Conservation (phyloP, 2,329 filamentous ascomycete genomes). For the Pseudopyrenochaeta lycopersici region DNA sequence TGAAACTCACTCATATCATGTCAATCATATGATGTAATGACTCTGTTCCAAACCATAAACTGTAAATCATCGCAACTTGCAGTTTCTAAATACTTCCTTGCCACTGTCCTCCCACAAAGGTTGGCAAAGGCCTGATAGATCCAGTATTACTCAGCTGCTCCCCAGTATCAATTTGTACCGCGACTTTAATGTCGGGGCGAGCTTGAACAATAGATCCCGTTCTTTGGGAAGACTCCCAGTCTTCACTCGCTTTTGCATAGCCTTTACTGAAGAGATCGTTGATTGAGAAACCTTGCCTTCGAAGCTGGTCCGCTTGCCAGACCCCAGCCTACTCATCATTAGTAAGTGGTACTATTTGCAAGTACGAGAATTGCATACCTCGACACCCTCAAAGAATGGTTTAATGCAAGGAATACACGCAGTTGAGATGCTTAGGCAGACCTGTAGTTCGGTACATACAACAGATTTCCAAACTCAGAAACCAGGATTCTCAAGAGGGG, state of each 20-base stretch:
- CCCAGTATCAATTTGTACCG: neutral
- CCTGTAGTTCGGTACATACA: constrained; percentile 25
- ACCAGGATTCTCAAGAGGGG: constrained; percentile 24
- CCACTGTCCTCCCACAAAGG: neutral
- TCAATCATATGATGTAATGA: too few species aligned
- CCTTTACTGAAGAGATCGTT: neutral
- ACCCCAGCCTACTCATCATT: neutral
- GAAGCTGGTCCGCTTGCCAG: neutral
- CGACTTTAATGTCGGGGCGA: neutral
- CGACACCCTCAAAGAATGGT: constrained; percentile 21
- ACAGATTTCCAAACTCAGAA: constrained; percentile 32
- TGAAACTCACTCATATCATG: too few species aligned
- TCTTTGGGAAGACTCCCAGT: neutral
- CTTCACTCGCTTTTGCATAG: neutral
- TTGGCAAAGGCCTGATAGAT: neutral
- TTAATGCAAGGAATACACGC: constrained; percentile 34
- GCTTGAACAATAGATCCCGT: neutral
- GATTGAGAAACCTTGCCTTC: neutral
- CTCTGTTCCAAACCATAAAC: too few species aligned
- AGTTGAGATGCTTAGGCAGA: constrained; percentile 28
- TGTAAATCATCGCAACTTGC: too few species aligned
- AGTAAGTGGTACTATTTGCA: neutral
- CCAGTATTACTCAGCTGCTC: neutral
- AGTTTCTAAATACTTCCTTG: neutral
- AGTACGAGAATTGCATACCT: neutral